Conservation (phyloP, 305 asterid species). For the Caryopteris hybrid region DNA sequence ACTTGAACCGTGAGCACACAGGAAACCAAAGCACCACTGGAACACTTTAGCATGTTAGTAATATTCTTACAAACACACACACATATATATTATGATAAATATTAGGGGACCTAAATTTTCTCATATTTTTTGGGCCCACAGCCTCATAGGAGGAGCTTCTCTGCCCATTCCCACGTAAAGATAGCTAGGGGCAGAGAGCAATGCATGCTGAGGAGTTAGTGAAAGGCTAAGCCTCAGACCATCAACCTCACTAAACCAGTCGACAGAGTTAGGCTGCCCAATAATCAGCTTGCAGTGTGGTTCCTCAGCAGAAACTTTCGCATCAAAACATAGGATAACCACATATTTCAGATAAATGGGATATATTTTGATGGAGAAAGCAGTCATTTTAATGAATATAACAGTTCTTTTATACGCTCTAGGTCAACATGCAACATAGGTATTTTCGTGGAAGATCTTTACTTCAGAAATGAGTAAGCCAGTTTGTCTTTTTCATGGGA, state of each 20-base stretch:
- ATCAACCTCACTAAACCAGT: not conserved
- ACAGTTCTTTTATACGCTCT: slow-evolving; percentile 14
- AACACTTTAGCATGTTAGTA: no score
- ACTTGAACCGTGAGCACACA: no score
- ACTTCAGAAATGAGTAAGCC: not conserved
- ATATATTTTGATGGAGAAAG: slow-evolving; percentile 12
- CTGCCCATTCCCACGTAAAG: no score
- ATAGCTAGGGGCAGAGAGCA: not conserved
- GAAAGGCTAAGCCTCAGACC: not conserved
- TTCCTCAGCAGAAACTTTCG: slow-evolving; percentile 22
- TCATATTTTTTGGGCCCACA: no score
- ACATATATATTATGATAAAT: no score
- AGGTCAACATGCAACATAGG: not conserved
- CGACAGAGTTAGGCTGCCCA: slow-evolving; percentile 36
- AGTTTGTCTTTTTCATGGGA: not conserved
- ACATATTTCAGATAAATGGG: slow-evolving; percentile 9
- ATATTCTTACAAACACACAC: no score
- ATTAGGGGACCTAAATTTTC: no score
- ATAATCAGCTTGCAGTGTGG: slow-evolving; percentile 44
- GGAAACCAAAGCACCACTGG: no score
- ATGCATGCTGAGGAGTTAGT: not conserved
- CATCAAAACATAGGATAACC: slow-evolving; percentile 20
- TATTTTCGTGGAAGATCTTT: not conserved
- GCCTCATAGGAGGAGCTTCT: no score
- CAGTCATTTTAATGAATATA: slow-evolving; percentile 18